Evolutionary conservation across 306 rosid species (phyloP), one percentile per base, ranked within the genome.

Genomic region (Echinosophora koreensis): DNA sequence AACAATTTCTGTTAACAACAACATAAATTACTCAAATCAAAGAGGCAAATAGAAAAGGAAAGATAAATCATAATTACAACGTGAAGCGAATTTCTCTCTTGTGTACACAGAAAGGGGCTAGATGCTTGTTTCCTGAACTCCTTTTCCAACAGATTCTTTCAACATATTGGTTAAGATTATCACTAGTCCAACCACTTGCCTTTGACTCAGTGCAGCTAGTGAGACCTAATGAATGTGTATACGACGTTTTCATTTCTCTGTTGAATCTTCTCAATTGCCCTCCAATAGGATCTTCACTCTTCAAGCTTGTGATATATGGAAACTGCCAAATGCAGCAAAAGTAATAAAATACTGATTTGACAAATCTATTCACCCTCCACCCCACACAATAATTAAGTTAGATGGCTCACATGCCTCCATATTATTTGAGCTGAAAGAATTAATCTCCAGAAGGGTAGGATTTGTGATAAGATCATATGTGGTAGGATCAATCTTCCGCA

Each of bases 371-470:
- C 22, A 22, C 22, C 22, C 22, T 1, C 52, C 86, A 73, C 87
- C 56, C 91, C 88, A 22, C 1, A n/a, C 49, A 74, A 16, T 66
- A 16, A 57, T 55, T 14, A 59, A 30, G 13, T 18, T 46, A 50
- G 46, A 77, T 42, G 70, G 82, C 13, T 78, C 68, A 81, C 94
- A 68, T 85, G 84, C 99, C 99, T 96, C 98, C 88, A 66, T 88
- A 80, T 96, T 96, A 56, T 88, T 87, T 72, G 94, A 87, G 82
- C 98, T 96, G 35, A 84, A 89, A 70, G 87, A 83, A 82, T 96
- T 92, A 67, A 96, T 96, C 88, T 91, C 97, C 85, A 92, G 77
- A 78, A 96, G 66, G 49, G 86, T 87, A 12, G 98, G 97, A 81
- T 91, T 84, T 27, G 94, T 89, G 81, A 96, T 84, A 74, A 91